These are phyloP conservation scores for Nelumbo lutea DNA, from an alignment of 164 flowering plant species.

Conservation along the genomic window DNA sequence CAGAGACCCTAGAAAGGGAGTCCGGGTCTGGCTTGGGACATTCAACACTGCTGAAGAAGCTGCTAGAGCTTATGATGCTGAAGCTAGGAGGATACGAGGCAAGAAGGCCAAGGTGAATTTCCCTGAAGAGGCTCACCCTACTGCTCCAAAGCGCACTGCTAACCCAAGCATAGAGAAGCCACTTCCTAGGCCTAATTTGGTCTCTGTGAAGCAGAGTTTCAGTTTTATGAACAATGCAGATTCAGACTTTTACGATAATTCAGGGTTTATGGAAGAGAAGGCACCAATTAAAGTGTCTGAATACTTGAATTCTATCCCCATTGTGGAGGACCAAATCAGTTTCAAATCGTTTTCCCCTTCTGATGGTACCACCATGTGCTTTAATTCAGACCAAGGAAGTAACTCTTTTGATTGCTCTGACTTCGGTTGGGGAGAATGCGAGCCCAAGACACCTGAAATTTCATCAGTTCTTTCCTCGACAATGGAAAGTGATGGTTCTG, in stretches of 20 bases:
- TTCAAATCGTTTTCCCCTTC: conserved; percentile 27
- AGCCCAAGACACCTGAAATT: conserved; percentile 57
- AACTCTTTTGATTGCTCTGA: conserved; percentile 74
- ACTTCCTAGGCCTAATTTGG: conserved; percentile 20
- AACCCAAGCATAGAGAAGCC: conserved; percentile 34
- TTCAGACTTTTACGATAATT: conserved; percentile 24
- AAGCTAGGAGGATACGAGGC: conserved; percentile 90
- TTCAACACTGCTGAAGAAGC: conserved; percentile 99
- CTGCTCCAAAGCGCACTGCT: conserved; percentile 32
- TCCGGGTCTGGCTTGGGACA: conserved; percentile 97
- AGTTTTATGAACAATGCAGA: conserved; percentile 27
- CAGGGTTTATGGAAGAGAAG: conserved; percentile 56
- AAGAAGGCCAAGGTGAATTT: conserved; percentile 96
- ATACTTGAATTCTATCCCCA: conserved; percentile 19
- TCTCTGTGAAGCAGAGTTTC: conserved; percentile 27
- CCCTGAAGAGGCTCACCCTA: conserved; percentile 51
- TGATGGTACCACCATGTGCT: conserved; percentile 28
- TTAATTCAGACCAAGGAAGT: conserved; percentile 72
- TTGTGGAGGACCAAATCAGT: conserved; percentile 17
- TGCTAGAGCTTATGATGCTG: conserved; percentile 97
- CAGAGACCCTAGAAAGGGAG: conserved; percentile 93
- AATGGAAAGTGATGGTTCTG: conserved; percentile 40
- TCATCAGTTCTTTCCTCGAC: conserved; percentile 47
- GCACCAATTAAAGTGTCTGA: conserved; percentile 33
- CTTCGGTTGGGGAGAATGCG: conserved; percentile 62